phyloP scores from a whole-genome alignment of 441 rosid genomes.

The Erysimum pusillum region DNA sequence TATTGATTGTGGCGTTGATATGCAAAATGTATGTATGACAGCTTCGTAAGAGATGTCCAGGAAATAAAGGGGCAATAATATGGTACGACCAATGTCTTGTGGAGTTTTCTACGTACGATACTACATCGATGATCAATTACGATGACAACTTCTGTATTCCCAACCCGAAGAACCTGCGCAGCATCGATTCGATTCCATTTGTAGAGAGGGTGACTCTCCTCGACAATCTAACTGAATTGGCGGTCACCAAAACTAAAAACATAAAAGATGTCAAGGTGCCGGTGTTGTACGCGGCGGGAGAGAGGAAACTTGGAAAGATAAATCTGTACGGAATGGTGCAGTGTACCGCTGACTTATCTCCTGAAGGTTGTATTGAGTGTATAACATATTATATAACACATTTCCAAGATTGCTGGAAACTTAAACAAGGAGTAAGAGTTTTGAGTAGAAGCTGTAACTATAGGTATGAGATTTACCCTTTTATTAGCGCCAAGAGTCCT shows the following conservation, averaged over 20 bases:
- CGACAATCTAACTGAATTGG: constrained; percentile 36
- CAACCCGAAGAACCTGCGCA: constrained; percentile 33
- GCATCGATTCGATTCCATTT: neutral
- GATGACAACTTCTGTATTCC: constrained; percentile 55
- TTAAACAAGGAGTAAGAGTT: constrained; percentile 56
- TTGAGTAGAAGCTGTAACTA: constrained; percentile 54
- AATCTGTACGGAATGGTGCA: constrained; percentile 48
- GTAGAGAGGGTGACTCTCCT: constrained; percentile 39
- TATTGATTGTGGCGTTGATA: neutral
- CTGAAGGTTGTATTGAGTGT: constrained; percentile 49
- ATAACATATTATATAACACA: constrained; percentile 35
- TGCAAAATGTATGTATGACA: neutral
- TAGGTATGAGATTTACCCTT: constrained; percentile 57
- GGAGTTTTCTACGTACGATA: neutral
- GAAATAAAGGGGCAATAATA: neutral
- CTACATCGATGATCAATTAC: constrained; percentile 58
- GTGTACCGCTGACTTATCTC: constrained; percentile 53
- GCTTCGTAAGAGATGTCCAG: constrained; percentile 9
- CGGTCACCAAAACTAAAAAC: constrained; percentile 25
- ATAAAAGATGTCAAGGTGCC: neutral
- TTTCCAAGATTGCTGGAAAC: constrained; percentile 48
- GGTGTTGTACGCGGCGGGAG: constrained; percentile 50
- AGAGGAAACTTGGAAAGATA: neutral
- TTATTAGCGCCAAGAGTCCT: neutral
- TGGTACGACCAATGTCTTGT: constrained; percentile 27